Evolutionary conservation across 1,284 basidiomycete genomes (phyloP).

Genomic region (Schizopora paradoxa): DNA sequence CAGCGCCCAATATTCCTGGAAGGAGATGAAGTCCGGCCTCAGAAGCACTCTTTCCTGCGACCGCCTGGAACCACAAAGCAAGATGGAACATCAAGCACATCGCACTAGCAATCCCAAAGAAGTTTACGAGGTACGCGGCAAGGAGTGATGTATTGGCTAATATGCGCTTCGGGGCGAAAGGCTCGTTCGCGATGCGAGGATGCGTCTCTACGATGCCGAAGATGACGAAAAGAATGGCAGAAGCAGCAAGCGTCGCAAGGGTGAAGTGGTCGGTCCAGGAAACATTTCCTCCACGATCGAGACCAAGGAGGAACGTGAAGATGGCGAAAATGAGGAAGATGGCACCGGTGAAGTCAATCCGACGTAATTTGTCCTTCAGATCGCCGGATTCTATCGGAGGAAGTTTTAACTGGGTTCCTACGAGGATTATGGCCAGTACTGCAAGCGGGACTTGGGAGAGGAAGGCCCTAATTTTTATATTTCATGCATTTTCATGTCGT

Average conservation of each 20-base stretch:
- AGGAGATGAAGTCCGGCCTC: constrained; percentile 48
- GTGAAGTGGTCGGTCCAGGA: constrained; percentile 44
- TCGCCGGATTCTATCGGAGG: constrained; percentile 32
- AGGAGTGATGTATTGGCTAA: constrained; percentile 44
- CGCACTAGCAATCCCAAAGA: constrained; percentile 44
- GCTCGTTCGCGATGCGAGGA: constrained; percentile 42
- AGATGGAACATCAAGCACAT: constrained; percentile 49
- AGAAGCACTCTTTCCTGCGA: constrained; percentile 39
- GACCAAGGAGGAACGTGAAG: constrained; percentile 48
- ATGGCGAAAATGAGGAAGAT: constrained; percentile 44
- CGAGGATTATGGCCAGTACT: constrained; percentile 46
- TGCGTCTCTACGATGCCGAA: constrained; percentile 34
- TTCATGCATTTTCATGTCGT: neutral
- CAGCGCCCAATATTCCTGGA: constrained; percentile 39
- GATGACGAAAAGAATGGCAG: constrained; percentile 20
- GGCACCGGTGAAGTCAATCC: constrained; percentile 56
- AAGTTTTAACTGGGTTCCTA: constrained; percentile 44
- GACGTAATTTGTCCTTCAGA: constrained; percentile 43
- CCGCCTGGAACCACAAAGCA: constrained; percentile 54
- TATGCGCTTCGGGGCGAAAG: constrained; percentile 52
- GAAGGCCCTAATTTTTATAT: constrained; percentile 42
- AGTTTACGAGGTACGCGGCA: constrained; percentile 52
- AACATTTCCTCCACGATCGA: constrained; percentile 54
- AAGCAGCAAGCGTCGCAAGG: constrained; percentile 23
- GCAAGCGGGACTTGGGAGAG: constrained; percentile 52